Conservation (phyloP, 345 rosid species). For the Trapa incisa region DNA sequence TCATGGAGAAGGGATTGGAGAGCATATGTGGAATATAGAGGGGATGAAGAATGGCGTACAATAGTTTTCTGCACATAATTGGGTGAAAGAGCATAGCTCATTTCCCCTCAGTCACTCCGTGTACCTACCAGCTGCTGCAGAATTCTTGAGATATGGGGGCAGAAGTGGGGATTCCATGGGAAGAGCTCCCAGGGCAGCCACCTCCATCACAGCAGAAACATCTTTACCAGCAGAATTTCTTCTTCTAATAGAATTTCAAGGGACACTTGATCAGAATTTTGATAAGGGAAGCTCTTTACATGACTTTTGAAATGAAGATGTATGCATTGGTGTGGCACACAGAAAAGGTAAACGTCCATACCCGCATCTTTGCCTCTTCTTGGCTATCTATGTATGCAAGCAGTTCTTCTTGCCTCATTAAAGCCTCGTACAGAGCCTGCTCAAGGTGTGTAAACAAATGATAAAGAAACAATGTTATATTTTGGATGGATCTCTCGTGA, state of each 20-base stretch:
- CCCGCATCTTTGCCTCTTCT: conserved; percentile 62
- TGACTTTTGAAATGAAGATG: background rate
- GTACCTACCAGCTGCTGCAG: background rate
- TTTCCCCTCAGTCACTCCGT: background rate
- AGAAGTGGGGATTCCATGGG: background rate
- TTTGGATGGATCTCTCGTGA: background rate
- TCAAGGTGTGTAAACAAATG: background rate
- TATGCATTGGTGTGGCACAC: background rate
- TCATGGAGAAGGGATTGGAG: background rate
- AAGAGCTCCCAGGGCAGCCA: background rate
- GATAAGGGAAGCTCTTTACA: background rate
- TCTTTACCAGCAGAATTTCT: conserved; percentile 51
- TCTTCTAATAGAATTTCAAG: conserved; percentile 31
- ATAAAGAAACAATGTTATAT: background rate
- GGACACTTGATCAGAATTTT: background rate
- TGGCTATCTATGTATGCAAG: conserved; percentile 89
- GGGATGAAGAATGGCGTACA: background rate
- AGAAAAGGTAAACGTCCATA: conserved; percentile 11
- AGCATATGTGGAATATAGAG: background rate
- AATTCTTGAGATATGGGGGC: background rate
- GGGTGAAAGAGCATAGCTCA: background rate
- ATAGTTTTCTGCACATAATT: background rate
- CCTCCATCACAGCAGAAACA: conserved; percentile 9
- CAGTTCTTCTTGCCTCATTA: conserved; percentile 92
- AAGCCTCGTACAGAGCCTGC: conserved; percentile 88